Evolutionary conservation across 2,329 filamentous ascomycete genomes (phyloP), one percentile per base, ranked within the genome.

Genomic region (Fusarium sp.): DNA sequence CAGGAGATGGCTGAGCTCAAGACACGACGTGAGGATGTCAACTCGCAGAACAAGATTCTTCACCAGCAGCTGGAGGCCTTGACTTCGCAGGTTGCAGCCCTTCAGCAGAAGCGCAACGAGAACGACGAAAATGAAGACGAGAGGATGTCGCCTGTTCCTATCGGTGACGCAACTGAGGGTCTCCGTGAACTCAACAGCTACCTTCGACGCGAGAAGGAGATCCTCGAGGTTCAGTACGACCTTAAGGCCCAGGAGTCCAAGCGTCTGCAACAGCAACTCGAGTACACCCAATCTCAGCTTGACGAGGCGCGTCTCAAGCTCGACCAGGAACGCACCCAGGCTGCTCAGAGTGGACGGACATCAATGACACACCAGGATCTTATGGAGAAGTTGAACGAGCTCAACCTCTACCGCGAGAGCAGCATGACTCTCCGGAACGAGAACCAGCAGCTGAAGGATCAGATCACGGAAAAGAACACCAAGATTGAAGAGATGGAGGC

Each of bases 401-500:
- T 99, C 69, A 99, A 99, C 78, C 88, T 98, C 18, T 97, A 97
- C 87, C 93, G 97, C 13, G 97, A 99, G 84, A 98, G 95, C 85
- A 98, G 94, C 77, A 94, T 94, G 66, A 97, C 96, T 1, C 88
- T 99, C 18, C 94, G 97, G 50, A 95, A 94, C 76, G 95, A 99
- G 81, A 92, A 94, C 69, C 91, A 93, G 65, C 92, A 95, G 77
- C 91, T 94, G 2, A 94, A 97, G 76, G 87, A 91, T 14, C 91
- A 94, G 74, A 87, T 98, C 27, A 86, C 90, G 0, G 92, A 95
- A 78, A 97, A 95, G 85, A 90, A 89, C 22, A 87, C 89, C 74
- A 93, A 91, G 79, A 88, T 98, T 9, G 90, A 95, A 67, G 91
- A 94, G 76, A 88, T 98, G 47, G 88, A 92, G 69, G 88, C 86